phyloP scores from a whole-genome alignment of 148 eudicot genomes.

The Chenopodium formosanum region DNA sequence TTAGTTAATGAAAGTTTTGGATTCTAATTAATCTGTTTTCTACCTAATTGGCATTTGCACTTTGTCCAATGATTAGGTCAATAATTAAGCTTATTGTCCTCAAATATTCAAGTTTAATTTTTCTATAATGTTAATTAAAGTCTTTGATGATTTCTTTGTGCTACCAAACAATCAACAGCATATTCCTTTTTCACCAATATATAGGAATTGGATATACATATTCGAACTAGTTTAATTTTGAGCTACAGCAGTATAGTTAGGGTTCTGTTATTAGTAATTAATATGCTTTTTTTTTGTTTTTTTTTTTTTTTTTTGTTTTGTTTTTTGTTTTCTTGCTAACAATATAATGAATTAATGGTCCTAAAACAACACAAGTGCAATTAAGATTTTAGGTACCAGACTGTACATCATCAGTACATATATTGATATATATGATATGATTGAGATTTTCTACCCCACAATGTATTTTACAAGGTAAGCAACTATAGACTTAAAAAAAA shows the following conservation, averaged over 20 bases:
- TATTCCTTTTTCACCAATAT: not conserved
- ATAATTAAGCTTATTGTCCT: not conserved
- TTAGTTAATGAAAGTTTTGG: not conserved
- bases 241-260: not conserved
- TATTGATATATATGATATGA: not conserved
- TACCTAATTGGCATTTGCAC: constrained; percentile 15
- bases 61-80: constrained; percentile 31
- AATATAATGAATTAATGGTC: not conserved
- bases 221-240: too few species aligned
- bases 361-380: not conserved
- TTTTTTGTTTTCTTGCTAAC: not conserved
- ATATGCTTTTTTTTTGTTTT: not conserved
- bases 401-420: not conserved
- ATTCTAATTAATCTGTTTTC: not conserved
- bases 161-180: not conserved
- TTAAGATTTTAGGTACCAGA: not conserved
- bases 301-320: not conserved
- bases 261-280: not conserved
- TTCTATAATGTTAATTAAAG: not conserved
- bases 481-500: too few species aligned
- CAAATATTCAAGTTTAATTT: not conserved
- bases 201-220: not conserved
- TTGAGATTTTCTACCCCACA: too few species aligned
- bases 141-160: not conserved
- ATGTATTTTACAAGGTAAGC: too few species aligned